Base-by-base conservation (phyloP, 1,139 yeast species). In the Hansenula sp. region DNA sequence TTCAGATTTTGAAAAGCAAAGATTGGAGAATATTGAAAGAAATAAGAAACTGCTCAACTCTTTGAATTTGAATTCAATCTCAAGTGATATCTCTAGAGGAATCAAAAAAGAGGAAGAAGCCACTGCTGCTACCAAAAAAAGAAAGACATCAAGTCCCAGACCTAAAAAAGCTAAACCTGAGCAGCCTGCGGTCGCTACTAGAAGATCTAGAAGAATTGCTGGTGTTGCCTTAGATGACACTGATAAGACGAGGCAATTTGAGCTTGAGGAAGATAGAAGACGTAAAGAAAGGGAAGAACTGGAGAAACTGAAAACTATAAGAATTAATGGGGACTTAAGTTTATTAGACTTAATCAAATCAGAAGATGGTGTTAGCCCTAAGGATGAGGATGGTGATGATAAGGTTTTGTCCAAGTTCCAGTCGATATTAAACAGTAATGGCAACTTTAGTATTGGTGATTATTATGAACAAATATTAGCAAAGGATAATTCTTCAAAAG, bases 381-480 rank as follows among this genome's bases (percentile, higher is more conserved):
- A 50, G 33, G 56, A 51, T n/a, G 66, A 61, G 10, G 66, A 58
- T 5, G 67, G 64, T 4, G 66, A 60, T 45, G 61, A 65, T 37
- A 60, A 63, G 47, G 70, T 71, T 13, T 62, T 71, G 45, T 67
- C 63, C 36, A 65, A 71, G 41, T 70, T 77, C 41, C 65, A 67
- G 47, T 43, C 50, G 8, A 62, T 70, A 43, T 58, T 59, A 33
- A 70, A 65, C 41, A 62, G 70, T 41, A 57, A 40, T 78, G 84
- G 73, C 42, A 75, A 77, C 38, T 76, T 84, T 46, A 84, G 93
- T 0, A 79, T 85, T 43, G 96, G 95, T 1, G 96, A 89, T 59
- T 84, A 84, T 59, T 88, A 81, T 54, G 85, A 83, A 41, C 65
- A 65, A 37, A 57, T 45, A 52, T 70, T 47, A 60, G 74, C 48